These are phyloP conservation scores for Aethionema arabicum DNA, from an alignment of 345 rosid genomes.

Conservation along the genomic window DNA sequence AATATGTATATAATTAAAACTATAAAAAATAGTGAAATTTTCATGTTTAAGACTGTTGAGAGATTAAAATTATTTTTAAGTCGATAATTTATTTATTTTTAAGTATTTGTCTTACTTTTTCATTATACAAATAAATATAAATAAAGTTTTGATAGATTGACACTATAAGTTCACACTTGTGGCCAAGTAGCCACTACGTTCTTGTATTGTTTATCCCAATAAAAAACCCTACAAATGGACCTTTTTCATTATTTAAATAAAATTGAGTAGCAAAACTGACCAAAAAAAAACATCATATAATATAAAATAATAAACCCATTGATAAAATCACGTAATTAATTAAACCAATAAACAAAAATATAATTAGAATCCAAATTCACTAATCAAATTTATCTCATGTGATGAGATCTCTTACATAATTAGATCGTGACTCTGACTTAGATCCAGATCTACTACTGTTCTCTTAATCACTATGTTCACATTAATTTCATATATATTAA, in stretches of 20 bases:
- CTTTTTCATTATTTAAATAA: not conserved
- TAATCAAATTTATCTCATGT: not conserved
- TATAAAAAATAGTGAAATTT: no score
- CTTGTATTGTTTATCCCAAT: conserved; percentile 26
- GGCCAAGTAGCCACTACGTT: conserved; percentile 23
- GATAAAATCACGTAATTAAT: conserved; percentile 15
- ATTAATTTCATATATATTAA: conserved; percentile 1
- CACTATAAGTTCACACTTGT: conserved; percentile 1
- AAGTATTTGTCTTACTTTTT: no score
- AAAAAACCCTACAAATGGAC: conserved; percentile 14
- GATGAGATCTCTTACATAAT: conserved; percentile 32
- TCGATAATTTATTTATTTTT: no score
- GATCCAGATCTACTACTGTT: conserved; percentile 26
- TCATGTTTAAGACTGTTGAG: no score
- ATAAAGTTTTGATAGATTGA: conserved; percentile 10
- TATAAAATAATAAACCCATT: conserved; percentile 1
- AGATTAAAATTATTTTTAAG: no score
- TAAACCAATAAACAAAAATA: conserved; percentile 17
- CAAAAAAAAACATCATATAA: not conserved
- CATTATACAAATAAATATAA: not conserved
- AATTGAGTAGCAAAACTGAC: not conserved
- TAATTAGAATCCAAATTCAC: not conserved
- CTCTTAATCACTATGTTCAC: conserved; percentile 8
- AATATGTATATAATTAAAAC: no score
- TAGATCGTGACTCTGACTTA: conserved; percentile 8